Evolutionary conservation across 1,139 yeast species (phyloP).

Genomic region (Yarrowia galli): DNA sequence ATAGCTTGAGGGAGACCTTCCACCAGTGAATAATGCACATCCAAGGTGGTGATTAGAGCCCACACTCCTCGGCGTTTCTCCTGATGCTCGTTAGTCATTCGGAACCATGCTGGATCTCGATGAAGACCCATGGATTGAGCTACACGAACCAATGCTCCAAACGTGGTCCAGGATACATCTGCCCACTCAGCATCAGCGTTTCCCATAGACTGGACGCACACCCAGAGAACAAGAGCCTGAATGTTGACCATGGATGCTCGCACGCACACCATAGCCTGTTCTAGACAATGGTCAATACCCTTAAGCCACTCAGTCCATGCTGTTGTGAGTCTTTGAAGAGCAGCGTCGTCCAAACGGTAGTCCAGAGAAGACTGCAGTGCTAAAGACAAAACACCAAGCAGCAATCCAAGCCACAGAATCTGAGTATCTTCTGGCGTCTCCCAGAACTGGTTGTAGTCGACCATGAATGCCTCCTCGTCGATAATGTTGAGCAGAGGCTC

Average conservation of each 20-base stretch:
- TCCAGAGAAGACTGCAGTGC: constrained; percentile 46
- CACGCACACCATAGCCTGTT: constrained; percentile 47
- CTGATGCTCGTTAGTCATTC: constrained; percentile 48
- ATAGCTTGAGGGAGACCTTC: constrained; percentile 50
- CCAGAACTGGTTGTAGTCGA: constrained; percentile 48
- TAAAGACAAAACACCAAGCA: constrained; percentile 48
- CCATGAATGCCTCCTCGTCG: constrained; percentile 48
- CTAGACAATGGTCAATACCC: constrained; percentile 48
- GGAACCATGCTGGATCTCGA: constrained; percentile 51
- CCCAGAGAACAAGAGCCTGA: constrained; percentile 49
- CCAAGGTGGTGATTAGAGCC: constrained; percentile 46
- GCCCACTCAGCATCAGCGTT: constrained; percentile 45
- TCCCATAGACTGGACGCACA: constrained; percentile 46
- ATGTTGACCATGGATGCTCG: constrained; percentile 49
- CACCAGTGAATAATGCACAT: constrained; percentile 46
- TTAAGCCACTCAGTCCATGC: constrained; percentile 47
- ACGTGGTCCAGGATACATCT: constrained; percentile 47
- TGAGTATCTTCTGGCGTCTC: constrained; percentile 46
- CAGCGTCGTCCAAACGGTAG: constrained; percentile 44
- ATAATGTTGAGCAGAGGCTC: constrained; percentile 48
- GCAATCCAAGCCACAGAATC: constrained; percentile 48
- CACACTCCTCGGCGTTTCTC: constrained; percentile 50
- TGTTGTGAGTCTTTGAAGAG: constrained; percentile 41
- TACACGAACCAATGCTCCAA: constrained; percentile 47
- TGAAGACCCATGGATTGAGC: constrained; percentile 51